These are phyloP conservation scores for Epicoccum nigrum DNA, from an alignment of 2,329 filamentous ascomycete species.

Conservation along the genomic window DNA sequence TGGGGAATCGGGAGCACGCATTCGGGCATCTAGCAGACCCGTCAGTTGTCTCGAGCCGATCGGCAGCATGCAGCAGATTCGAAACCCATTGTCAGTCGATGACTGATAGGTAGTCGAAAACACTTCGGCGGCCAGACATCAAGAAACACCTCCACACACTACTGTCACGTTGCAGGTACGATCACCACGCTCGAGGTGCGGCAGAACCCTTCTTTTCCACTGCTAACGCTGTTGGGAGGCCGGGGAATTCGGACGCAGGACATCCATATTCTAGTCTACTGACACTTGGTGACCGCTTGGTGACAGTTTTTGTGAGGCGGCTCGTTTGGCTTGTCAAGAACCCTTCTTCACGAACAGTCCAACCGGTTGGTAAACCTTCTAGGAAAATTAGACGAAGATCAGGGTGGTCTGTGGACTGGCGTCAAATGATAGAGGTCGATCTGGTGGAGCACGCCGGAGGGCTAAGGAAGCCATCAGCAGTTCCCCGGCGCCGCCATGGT, in stretches of 20 bases:
- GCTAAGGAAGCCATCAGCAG: slow-evolving; percentile 46
- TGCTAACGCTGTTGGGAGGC: slow-evolving; percentile 2
- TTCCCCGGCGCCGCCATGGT: slow-evolving; percentile 48
- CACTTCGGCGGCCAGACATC: slow-evolving; percentile 11
- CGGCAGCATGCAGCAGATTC: slow-evolving; percentile 15
- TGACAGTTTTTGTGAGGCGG: slow-evolving; percentile 12
- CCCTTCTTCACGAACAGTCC: slow-evolving; percentile 18
- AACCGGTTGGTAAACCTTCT: slow-evolving; percentile 32
- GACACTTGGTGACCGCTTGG: slow-evolving; percentile 8
- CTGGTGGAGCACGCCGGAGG: slow-evolving; percentile 35
- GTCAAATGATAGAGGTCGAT: slow-evolving; percentile 46
- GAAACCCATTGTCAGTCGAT: slow-evolving; percentile 8
- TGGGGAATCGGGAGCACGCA: slow-evolving; percentile 20
- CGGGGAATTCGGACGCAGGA: slow-evolving; percentile 1
- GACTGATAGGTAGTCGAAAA: slow-evolving; percentile 15
- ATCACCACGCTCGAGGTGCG: not conserved
- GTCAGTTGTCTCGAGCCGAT: slow-evolving; percentile 24
- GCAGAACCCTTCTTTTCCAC: slow-evolving; percentile 4
- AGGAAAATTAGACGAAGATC: slow-evolving; percentile 42
- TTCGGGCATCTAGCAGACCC: slow-evolving; percentile 13
- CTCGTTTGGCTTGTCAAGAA: slow-evolving; percentile 9
- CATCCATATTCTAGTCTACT: slow-evolving; percentile 9
- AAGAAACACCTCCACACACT: slow-evolving; percentile 3
- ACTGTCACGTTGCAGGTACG: slow-evolving; percentile 22
- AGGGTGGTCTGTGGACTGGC: slow-evolving; percentile 39